A percentile compares a stretch with the other conserved stretches of the same genome.
These are phyloP conservation scores for Ophiocordyceps camponoti-floridani DNA, from an alignment of 2,329 filamentous ascomycete genomes.

Conservation along the genomic window DNA sequence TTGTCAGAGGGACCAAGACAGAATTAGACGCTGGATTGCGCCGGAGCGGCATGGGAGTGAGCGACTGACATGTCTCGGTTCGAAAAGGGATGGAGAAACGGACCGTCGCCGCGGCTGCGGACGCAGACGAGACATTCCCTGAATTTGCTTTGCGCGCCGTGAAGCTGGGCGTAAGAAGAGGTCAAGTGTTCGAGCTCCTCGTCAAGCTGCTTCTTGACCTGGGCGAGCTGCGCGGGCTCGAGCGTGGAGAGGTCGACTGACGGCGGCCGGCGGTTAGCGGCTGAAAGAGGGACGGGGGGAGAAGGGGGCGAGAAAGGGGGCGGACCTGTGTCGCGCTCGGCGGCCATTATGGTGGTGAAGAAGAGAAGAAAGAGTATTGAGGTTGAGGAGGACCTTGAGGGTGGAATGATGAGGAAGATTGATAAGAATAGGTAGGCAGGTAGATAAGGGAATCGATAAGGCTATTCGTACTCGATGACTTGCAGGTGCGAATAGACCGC, in stretches of 20 bases:
- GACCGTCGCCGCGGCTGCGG: constrained; percentile 21
- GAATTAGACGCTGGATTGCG: constrained; percentile 20
- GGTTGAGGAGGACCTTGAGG: neutral
- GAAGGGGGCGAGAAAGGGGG: neutral
- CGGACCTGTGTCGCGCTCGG: constrained; percentile 16
- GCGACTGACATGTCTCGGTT: neutral
- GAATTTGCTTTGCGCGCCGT: constrained; percentile 82
- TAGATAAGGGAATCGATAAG: no score
- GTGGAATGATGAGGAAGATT: neutral
- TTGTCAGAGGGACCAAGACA: constrained; percentile 86
- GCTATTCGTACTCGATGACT: no score
- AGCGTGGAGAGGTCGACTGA: constrained; percentile 54
- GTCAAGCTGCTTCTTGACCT: constrained; percentile 91
- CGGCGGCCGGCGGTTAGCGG: neutral
- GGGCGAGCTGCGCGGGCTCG: constrained; percentile 66
- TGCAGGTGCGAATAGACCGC: neutral
- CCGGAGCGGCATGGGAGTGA: neutral
- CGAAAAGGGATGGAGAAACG: neutral
- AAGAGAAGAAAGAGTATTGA: neutral
- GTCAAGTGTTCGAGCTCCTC: constrained; percentile 92
- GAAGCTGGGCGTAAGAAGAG: constrained; percentile 73
- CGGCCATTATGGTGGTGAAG: constrained; percentile 11
- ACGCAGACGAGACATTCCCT: constrained; percentile 75
- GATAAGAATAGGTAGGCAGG: no score
- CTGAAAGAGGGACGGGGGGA: no score